Evolutionary conservation across 176 grass and related monocot genomes (phyloP), one percentile per base, ranked within the genome.

Genomic region (Lolium perenne): DNA sequence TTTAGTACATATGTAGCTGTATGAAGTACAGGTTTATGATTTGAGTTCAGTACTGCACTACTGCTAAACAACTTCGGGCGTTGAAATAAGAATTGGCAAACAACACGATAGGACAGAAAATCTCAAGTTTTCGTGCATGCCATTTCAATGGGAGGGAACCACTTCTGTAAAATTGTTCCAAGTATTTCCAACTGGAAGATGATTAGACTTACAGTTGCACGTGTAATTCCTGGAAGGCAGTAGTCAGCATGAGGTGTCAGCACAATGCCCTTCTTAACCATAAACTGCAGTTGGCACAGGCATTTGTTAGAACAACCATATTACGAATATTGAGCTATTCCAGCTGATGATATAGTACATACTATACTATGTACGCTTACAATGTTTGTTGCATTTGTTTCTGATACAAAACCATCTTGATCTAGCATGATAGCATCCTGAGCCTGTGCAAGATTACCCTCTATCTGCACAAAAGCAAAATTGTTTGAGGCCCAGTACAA

Each of bases 301-400:
- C 48, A 75, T 43, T 91, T 60, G 0, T 83, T 78, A 67, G 15
- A 81, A 77, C 55, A 84, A 82, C 20, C 9, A 70, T 59, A 85
- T 79, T 32, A 1, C 3, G 35, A 67, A 23, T 80, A 25, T 15
- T 13, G 50, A 83, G 17, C 51, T 54, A 69, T 73, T 67, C 62
- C 23, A 23, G 45, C 8, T 84, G 45, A 77, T 67, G 41, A 0
- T 41, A 86, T 20, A 49, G 22, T 83, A 75, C 26, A 29, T 29
- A 29, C 41, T 80, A 29, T 29, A 29, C 41, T 80, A 75, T 84
- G 53, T 65, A 38, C 38, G 43, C 88, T 93, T 89, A 97, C 95
- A 83, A 97, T 88, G 75, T 98, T 98, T 83, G 96, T 98, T 74
- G 96, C 96, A 91, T 98, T 98, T 81, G 96, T 98, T 94, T 98